Percentiles rank a stretch among this genome's conserved stretches.
These are phyloP conservation scores for Trametopsis cervina DNA, from an alignment of 768 basidiomycete genomes.

Conservation along the genomic window DNA sequence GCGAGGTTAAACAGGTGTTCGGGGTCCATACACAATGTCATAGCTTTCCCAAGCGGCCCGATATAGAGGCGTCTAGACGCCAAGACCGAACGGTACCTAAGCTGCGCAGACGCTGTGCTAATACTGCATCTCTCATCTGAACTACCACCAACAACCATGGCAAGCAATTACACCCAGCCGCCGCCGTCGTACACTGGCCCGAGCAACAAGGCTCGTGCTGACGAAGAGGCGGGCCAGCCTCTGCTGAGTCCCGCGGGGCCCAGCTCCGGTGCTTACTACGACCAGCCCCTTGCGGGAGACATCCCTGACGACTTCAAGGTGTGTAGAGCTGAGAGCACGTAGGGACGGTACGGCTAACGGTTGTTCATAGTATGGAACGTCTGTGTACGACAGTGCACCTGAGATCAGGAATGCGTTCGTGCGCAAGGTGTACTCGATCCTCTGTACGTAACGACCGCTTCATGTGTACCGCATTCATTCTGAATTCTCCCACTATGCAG, in stretches of 20 bases:
- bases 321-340: conserved; percentile 11
- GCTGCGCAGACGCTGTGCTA: conserved; percentile 11
- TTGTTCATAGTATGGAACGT: conserved; percentile 61
- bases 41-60: no score
- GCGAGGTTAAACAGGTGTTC: not conserved
- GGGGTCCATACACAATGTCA: no score
- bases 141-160: conserved; percentile 15
- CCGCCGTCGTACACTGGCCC: conserved; percentile 20
- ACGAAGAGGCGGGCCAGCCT: conserved; percentile 34
- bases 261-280: conserved; percentile 49
- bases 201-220: conserved; percentile 13
- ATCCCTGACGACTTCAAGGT: conserved; percentile 95
- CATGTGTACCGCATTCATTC: not conserved
- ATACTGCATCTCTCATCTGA: conserved; percentile 4
- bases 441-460: conserved; percentile 48
- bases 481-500: conserved; percentile 26
- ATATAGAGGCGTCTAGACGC: conserved; percentile 27
- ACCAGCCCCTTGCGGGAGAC: conserved; percentile 70
- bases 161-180: conserved; percentile 19
- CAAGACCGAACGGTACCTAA: conserved; percentile 20
- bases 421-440: conserved; percentile 85
- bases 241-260: conserved; percentile 40
- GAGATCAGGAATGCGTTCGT: conserved; percentile 84
- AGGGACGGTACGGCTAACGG: conserved; percentile 5
- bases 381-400: conserved; percentile 66